Evolutionary conservation across 2,329 filamentous ascomycete species (phyloP).

Genomic region (Hypoxylon sp.): DNA sequence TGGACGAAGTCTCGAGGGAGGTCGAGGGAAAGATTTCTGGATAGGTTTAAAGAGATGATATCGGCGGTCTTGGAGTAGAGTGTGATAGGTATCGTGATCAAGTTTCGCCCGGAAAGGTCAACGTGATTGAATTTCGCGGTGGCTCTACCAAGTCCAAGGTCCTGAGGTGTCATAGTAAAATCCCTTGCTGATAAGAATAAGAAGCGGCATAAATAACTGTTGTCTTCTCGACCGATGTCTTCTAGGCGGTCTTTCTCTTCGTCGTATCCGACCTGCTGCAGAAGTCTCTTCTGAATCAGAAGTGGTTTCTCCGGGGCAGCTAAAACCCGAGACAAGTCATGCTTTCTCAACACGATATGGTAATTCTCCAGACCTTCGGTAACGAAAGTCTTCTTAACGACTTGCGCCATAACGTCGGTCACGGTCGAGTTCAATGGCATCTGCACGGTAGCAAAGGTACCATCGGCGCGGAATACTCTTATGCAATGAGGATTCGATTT

Average conservation of each 20-base stretch:
- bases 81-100: conserved; percentile 94
- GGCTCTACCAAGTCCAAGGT: conserved; percentile 84
- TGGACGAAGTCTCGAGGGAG: conserved; percentile 97
- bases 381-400: conserved; percentile 94
- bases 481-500: conserved; percentile 88
- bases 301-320: conserved; percentile 84
- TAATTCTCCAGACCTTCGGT: conserved; percentile 94
- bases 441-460: conserved; percentile 93
- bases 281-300: conserved; percentile 88
- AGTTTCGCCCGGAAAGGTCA: conserved; percentile 88
- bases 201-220: conserved; percentile 96
- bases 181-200: conserved; percentile 93
- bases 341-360: conserved; percentile 94
- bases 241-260: conserved; percentile 88
- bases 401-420: conserved; percentile 86
- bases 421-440: conserved; percentile 87
- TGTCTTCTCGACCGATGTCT: conserved; percentile 95
- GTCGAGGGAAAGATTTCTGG: conserved; percentile 90
- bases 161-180: conserved; percentile 79
- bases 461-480: conserved; percentile 93
- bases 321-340: conserved; percentile 88
- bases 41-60: conserved; percentile 95
- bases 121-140: conserved; percentile 95
- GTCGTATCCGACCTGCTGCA: conserved; percentile 93
- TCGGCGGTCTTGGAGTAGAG: conserved; percentile 92